phyloP scores from a whole-genome alignment of 805 yeast species.

The Debaryomyces maramus region DNA sequence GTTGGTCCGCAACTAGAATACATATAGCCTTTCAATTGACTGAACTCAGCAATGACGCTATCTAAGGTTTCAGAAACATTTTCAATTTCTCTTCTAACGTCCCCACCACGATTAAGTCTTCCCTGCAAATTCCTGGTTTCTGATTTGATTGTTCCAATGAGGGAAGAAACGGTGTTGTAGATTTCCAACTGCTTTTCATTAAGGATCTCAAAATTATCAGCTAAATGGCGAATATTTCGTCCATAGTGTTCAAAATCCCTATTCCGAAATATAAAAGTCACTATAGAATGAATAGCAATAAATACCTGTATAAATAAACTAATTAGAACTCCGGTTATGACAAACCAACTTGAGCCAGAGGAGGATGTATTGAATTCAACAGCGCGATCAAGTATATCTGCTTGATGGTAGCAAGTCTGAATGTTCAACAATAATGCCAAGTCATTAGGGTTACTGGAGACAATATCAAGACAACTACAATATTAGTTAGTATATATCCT shows the following conservation, averaged over 20 bases:
- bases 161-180: neutral
- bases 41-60: slow-evolving; percentile 7
- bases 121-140: slow-evolving; percentile 14
- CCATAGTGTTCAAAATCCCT: slow-evolving; percentile 4
- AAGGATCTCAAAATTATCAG: slow-evolving; percentile 5
- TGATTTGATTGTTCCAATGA: slow-evolving; percentile 4
- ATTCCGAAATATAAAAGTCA: slow-evolving; percentile 6
- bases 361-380: slow-evolving; percentile 5
- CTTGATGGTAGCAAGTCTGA: slow-evolving; percentile 26
- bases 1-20: slow-evolving; percentile 7
- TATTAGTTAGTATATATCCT: slow-evolving; percentile 1
- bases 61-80: slow-evolving; percentile 5
- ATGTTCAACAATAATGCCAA: slow-evolving; percentile 19
- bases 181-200: slow-evolving; percentile 5
- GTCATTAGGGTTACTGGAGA: slow-evolving; percentile 15
- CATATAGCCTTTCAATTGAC: slow-evolving; percentile 10
- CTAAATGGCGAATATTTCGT: neutral
- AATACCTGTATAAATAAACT: slow-evolving; percentile 10
- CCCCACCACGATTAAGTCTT: slow-evolving; percentile 18
- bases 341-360: slow-evolving; percentile 8
- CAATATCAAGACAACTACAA: slow-evolving; percentile 16
- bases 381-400: slow-evolving; percentile 15
- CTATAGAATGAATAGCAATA: slow-evolving; percentile 9
- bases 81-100: slow-evolving; percentile 14
- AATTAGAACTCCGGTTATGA: slow-evolving; percentile 7